Conservation (phyloP, 169 alveolate genomes). For the Theileria annulata region DNA sequence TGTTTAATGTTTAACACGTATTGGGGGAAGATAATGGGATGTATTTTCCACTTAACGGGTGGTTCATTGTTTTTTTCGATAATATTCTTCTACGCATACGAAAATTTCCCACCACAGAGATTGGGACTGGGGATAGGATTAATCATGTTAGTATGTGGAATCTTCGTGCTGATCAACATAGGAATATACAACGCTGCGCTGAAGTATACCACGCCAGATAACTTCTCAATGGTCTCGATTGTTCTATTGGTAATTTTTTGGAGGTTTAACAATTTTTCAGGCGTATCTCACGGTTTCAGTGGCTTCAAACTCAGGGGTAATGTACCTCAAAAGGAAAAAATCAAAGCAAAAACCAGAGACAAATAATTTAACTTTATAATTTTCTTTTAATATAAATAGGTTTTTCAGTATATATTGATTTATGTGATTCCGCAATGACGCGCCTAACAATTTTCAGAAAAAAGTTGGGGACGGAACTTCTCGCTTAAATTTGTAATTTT, state of each 20-base stretch:
- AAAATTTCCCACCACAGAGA: conserved; percentile 31
- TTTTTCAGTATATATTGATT: background rate
- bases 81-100: conserved; percentile 34
- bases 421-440: background rate
- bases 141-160: conserved; percentile 33
- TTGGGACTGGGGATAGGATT: conserved; percentile 23
- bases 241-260: conserved; percentile 22
- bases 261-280: background rate
- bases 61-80: conserved; percentile 47
- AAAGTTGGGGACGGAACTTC: background rate
- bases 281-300: conserved; percentile 27
- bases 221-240: conserved; percentile 27
- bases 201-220: background rate
- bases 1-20: conserved; percentile 29
- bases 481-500: background rate
- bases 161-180: conserved; percentile 20
- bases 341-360: background rate
- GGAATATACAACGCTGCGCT: conserved; percentile 41
- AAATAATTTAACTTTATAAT: no score
- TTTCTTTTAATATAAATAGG: no score
- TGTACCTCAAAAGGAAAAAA: conserved; percentile 11
- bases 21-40: conserved; percentile 47
- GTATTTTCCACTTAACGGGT: conserved; percentile 39
- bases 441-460: background rate
- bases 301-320: conserved; percentile 10